These are phyloP conservation scores for Lachnellula occidentalis DNA, from an alignment of 2,329 filamentous ascomycete species.

Conservation along the genomic window DNA sequence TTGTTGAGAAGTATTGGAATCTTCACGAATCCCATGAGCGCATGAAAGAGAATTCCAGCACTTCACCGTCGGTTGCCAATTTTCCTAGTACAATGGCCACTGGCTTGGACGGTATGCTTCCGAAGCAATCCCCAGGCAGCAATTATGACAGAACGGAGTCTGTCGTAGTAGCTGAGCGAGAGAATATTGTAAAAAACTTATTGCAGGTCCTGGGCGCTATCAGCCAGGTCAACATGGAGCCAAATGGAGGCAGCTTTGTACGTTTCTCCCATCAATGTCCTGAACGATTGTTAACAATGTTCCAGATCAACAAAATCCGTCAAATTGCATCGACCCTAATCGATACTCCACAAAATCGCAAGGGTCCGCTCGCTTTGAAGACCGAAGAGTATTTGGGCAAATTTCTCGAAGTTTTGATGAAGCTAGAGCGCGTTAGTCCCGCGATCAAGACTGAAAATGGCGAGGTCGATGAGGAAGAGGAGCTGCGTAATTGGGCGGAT, in stretches of 20 bases:
- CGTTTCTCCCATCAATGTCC: slow-evolving; percentile 27
- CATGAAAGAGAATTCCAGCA: slow-evolving; percentile 31
- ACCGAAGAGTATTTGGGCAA: slow-evolving; percentile 66
- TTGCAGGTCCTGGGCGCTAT: slow-evolving; percentile 70
- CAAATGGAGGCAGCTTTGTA: slow-evolving; percentile 60
- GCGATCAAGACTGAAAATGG: slow-evolving; percentile 38
- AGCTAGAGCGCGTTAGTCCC: slow-evolving; percentile 51
- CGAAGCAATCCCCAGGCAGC: slow-evolving; percentile 34
- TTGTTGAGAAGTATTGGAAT: slow-evolving; percentile 81
- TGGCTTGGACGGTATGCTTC: slow-evolving; percentile 25
- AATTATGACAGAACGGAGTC: slow-evolving; percentile 36
- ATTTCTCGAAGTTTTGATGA: slow-evolving; percentile 70
- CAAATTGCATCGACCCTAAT: slow-evolving; percentile 78
- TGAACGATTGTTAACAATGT: slow-evolving; percentile 1
- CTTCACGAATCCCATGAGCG: slow-evolving; percentile 61
- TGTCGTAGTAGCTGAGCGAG: slow-evolving; percentile 68
- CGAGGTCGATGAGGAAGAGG: slow-evolving; percentile 64
- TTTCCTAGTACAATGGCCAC: slow-evolving; percentile 25
- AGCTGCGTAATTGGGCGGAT: slow-evolving; percentile 72
- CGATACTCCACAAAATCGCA: slow-evolving; percentile 50
- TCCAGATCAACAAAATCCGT: slow-evolving; percentile 70
- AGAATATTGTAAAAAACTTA: slow-evolving; percentile 75
- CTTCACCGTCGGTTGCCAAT: slow-evolving; percentile 3
- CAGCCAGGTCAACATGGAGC: slow-evolving; percentile 79
- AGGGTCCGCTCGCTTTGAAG: slow-evolving; percentile 47